Percentiles rank a stretch among this genome's conserved stretches.
These are phyloP conservation scores for Podaxis mareebaensis DNA, from an alignment of 768 basidiomycete species.

Conservation along the genomic window DNA sequence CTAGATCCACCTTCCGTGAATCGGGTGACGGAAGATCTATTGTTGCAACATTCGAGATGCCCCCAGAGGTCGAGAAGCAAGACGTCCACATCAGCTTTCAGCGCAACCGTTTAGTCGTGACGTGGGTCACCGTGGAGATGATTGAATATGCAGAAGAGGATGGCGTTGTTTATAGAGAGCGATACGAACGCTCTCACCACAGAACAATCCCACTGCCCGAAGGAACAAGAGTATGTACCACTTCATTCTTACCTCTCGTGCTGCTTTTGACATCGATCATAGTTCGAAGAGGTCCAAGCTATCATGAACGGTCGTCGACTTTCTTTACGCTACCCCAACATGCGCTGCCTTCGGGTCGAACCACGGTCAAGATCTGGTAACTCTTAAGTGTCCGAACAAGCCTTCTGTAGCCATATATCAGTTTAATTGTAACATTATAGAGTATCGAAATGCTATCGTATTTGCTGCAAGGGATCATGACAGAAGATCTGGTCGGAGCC, in stretches of 20 bases:
- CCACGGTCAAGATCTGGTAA: conserved; percentile 42
- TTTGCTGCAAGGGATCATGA: not conserved
- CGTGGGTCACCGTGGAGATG: conserved; percentile 63
- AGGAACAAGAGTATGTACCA: conserved; percentile 59
- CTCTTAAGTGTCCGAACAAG: conserved; percentile 27
- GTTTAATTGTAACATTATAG: conserved; percentile 17
- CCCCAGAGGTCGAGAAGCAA: conserved; percentile 65
- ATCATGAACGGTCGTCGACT: conserved; percentile 63
- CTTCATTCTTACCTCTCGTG: conserved; percentile 2
- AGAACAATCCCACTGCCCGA: conserved; percentile 73
- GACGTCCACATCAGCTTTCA: conserved; percentile 78
- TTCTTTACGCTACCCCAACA: conserved; percentile 67
- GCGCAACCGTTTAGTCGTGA: conserved; percentile 59
- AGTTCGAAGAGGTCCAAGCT: conserved; percentile 78
- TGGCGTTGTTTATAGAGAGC: conserved; percentile 60
- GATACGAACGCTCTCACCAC: conserved; percentile 61
- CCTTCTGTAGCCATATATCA: conserved; percentile 25
- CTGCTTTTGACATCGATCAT: conserved; percentile 5
- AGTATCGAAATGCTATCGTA: conserved; percentile 5
- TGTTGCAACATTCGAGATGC: conserved; percentile 70
- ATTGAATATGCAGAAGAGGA: conserved; percentile 64
- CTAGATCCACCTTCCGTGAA: conserved; percentile 69
- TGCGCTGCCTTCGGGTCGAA: conserved; percentile 47
- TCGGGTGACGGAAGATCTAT: conserved; percentile 70
- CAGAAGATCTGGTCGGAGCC: not conserved